These are phyloP conservation scores for Kwoniella europaea DNA, from an alignment of 768 basidiomycete species.

Conservation along the genomic window DNA sequence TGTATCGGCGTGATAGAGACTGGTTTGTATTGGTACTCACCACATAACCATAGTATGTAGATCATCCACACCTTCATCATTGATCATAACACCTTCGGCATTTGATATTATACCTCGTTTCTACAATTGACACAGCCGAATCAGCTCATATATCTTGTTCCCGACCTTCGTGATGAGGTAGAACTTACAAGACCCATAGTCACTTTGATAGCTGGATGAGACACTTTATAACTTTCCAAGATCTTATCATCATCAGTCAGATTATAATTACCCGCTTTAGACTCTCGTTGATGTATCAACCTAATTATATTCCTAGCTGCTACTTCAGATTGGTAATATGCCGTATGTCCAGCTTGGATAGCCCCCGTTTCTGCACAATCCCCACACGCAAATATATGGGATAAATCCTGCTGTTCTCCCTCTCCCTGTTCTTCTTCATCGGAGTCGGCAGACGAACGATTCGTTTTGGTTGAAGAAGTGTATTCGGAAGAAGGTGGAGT, in stretches of 20 bases:
- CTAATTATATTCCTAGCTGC: slow-evolving; percentile 56
- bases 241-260: slow-evolving; percentile 15
- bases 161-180: not conserved
- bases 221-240: slow-evolving; percentile 48
- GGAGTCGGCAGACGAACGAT: not conserved
- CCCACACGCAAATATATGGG: slow-evolving; percentile 56
- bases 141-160: not conserved
- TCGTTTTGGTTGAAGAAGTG: not conserved
- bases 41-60: slow-evolving; percentile 48
- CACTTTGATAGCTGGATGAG: slow-evolving; percentile 53
- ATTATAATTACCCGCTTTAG: slow-evolving; percentile 16
- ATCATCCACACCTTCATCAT: slow-evolving; percentile 49
- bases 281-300: slow-evolving; percentile 35
- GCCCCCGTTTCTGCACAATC: slow-evolving; percentile 57
- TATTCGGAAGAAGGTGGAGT: slow-evolving; percentile 28
- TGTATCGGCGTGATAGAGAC: not conserved
- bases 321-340: slow-evolving; percentile 56
- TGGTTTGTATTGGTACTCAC: slow-evolving; percentile 20
- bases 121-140: slow-evolving; percentile 20
- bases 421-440: slow-evolving; percentile 11
- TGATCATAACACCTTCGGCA: slow-evolving; percentile 35
- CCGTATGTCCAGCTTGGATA: slow-evolving; percentile 59
- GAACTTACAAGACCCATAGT: slow-evolving; percentile 50
- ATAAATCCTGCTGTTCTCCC: slow-evolving; percentile 19
- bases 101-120: slow-evolving; percentile 34